These are phyloP conservation scores for Ceratocystis eucalypticola DNA, from an alignment of 2,329 filamentous ascomycete genomes.

Conservation along the genomic window DNA sequence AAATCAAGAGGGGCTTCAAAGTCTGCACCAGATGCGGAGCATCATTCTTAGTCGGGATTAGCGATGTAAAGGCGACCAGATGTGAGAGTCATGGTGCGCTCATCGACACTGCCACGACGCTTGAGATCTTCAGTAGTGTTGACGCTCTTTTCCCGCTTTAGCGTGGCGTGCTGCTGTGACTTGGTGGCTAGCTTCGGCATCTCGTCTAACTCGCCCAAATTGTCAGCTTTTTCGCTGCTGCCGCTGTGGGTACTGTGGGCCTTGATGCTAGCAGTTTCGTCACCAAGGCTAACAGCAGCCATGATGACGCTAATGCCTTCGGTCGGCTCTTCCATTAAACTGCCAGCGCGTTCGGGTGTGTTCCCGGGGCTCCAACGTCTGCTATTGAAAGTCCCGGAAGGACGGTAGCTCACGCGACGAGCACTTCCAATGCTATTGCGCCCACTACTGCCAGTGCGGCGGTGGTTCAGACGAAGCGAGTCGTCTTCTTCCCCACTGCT, in stretches of 20 bases:
- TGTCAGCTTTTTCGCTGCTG: constrained; percentile 49
- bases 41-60: constrained; percentile 52
- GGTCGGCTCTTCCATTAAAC: constrained; percentile 32
- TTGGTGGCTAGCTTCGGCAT: constrained; percentile 43
- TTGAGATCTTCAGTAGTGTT: constrained; percentile 58
- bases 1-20: no score
- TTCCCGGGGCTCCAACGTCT: constrained; percentile 40
- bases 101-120: constrained; percentile 70
- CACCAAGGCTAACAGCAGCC: constrained; percentile 22
- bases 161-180: constrained; percentile 41
- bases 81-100: constrained; percentile 63
- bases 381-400: constrained; percentile 35
- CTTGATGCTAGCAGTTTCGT: constrained; percentile 35
- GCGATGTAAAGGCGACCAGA: constrained; percentile 67
- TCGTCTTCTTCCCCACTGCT: constrained; percentile 64
- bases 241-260: constrained; percentile 41
- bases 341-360: constrained; percentile 42
- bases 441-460: constrained; percentile 61
- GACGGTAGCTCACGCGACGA: constrained; percentile 37
- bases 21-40: neutral
- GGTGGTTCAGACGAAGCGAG: constrained; percentile 42
- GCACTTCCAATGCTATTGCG: constrained; percentile 52
- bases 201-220: constrained; percentile 40
- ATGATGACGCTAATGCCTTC: constrained; percentile 9
- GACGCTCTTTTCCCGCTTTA: constrained; percentile 51